Percentiles rank a stretch among this genome's conserved stretches.
Conservation (phyloP, 805 yeast genomes). For the Barnettozyma sucrosica region DNA sequence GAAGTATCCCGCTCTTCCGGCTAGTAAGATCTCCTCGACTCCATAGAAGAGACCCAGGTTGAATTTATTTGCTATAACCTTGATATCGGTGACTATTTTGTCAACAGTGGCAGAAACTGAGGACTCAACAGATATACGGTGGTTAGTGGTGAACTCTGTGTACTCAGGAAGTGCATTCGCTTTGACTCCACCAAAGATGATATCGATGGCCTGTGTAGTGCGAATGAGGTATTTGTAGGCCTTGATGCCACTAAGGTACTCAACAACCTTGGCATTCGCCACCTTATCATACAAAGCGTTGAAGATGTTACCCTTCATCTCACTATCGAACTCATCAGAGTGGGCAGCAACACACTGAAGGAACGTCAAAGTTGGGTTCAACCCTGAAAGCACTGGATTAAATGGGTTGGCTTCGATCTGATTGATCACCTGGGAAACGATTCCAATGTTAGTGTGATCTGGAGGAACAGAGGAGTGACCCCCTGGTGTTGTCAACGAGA, state of each 20-base stretch:
- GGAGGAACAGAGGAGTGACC: slow-evolving; percentile 75
- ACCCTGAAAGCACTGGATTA: slow-evolving; percentile 36
- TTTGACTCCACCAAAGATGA: slow-evolving; percentile 8
- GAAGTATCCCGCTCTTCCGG: slow-evolving; percentile 36
- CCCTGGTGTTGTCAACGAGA: slow-evolving; percentile 55
- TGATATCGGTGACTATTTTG: slow-evolving; percentile 29
- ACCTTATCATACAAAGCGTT: slow-evolving; percentile 29
- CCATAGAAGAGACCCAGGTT: slow-evolving; percentile 36
- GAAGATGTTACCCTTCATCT: slow-evolving; percentile 27
- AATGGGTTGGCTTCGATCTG: slow-evolving; percentile 51
- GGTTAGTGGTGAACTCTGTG: slow-evolving; percentile 37
- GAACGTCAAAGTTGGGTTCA: slow-evolving; percentile 49
- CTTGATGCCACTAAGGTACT: slow-evolving; percentile 31
- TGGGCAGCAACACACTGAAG: slow-evolving; percentile 60
- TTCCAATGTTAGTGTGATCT: slow-evolving; percentile 67
- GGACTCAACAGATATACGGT: slow-evolving; percentile 48
- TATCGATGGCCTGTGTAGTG: slow-evolving; percentile 45
- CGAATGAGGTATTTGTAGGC: slow-evolving; percentile 37
- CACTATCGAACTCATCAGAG: slow-evolving; percentile 24
- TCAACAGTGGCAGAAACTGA: slow-evolving; percentile 26
- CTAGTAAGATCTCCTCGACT: slow-evolving; percentile 10
- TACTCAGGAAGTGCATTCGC: slow-evolving; percentile 46
- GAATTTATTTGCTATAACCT: slow-evolving; percentile 35
- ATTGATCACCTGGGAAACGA: slow-evolving; percentile 49
- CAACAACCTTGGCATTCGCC: slow-evolving; percentile 32